Base-by-base conservation (phyloP, 2,329 filamentous ascomycete species). In the Zymoseptoria ardabiliae region DNA sequence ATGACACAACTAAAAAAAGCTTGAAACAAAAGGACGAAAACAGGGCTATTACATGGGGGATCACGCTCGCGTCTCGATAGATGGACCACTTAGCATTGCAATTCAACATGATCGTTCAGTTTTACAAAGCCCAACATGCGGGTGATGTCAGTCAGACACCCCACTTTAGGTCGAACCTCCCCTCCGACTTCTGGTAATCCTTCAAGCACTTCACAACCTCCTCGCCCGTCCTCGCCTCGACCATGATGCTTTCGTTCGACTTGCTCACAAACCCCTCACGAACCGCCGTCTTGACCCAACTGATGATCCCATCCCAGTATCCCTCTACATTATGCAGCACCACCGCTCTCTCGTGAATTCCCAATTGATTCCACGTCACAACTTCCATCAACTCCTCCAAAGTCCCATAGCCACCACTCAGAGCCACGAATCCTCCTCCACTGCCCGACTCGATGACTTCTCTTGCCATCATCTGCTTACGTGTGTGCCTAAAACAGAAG, bases 311-410 rank as follows among this genome's bases (percentile, higher is more conserved):
- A 73, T 95, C 88, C 84, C 92, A 99, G 76, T 96, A 97, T 0
- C 91, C 91, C 57, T 92, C 86, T 23, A 97, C 82, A 73, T 97
- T 97, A 66, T 90, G 84, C 54, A 97, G 78, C 57, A 93, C 86
- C 52, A 97, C 86, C 3, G 88, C 89, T 54, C 82, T 80, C 67
- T 81, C 81, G 76, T 97, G 94, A 65, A 99, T 97, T 0, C 94
- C 93, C 54, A 99, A 77, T 78, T 97, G 94, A 75, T 97, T 97
- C 72, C 94, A 99, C 10, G 90, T 95, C 23, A 86, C 86, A 2
- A 90, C 85, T 78, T 95, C 90, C 75, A 96, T 91, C 72, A 99
- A 82, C 81, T 99, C 94, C 78, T 99, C 94, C 72, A 97, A 82
- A 2, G 94, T 99, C 20, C 94, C 94, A 74, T 93, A 99, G 0